Evolutionary conservation across 768 basidiomycete genomes (phyloP).

Genomic region (Jaapia argillacea): DNA sequence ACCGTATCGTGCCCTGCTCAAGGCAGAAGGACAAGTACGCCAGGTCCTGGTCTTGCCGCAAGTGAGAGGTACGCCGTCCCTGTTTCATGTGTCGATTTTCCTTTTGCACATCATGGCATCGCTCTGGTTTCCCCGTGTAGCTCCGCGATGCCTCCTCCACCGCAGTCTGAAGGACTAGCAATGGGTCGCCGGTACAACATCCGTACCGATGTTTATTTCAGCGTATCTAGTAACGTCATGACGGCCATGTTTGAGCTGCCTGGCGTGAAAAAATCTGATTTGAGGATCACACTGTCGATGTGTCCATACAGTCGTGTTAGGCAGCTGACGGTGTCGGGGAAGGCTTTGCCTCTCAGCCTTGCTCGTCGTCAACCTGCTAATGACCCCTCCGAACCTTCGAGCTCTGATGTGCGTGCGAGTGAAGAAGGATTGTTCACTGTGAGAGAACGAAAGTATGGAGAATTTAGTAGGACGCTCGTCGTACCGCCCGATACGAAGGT

Average conservation of each 20-base stretch:
- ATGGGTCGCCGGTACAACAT: constrained; percentile 27
- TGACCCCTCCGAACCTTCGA: too few relatives aligned
- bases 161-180: background rate
- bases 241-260: constrained; percentile 62
- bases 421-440: constrained; percentile 19
- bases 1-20: background rate
- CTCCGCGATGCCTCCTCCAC: background rate
- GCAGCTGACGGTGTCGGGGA: constrained; percentile 48
- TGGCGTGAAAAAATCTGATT: constrained; percentile 47
- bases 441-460: constrained; percentile 46
- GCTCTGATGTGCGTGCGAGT: too few relatives aligned
- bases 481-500: constrained; percentile 52
- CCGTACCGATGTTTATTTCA: constrained; percentile 54
- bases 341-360: constrained; percentile 31
- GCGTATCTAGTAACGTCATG: constrained; percentile 36
- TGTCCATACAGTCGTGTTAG: constrained; percentile 52
- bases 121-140: background rate
- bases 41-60: background rate
- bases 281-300: constrained; percentile 50
- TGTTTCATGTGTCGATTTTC: background rate
- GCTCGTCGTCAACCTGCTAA: constrained; percentile 14
- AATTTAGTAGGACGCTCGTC: constrained; percentile 37
- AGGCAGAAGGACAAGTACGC: background rate
- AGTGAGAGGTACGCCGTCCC: background rate
- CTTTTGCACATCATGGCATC: background rate